phyloP scores from a whole-genome alignment of 306 rosid species.

The Dryas alaskensis region DNA sequence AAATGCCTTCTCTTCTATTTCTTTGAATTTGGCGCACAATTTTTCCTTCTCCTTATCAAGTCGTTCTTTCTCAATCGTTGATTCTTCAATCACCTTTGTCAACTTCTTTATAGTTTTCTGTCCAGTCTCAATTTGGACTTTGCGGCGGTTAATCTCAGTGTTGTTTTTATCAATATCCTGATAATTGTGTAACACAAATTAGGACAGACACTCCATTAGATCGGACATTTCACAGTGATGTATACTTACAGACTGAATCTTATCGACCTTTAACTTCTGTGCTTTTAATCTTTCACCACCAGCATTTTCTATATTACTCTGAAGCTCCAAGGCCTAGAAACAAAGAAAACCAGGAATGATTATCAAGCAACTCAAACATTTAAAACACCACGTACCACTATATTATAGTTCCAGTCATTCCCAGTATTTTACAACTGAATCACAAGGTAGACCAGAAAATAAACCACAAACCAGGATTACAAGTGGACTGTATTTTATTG shows the following conservation, averaged over 20 bases:
- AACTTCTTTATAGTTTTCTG: conserved; percentile 76
- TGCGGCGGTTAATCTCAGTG: conserved; percentile 86
- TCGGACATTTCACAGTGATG: conserved; percentile 17
- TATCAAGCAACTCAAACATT: conserved; percentile 22
- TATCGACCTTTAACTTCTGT: conserved; percentile 76
- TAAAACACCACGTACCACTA: not conserved
- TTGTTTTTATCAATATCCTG: conserved; percentile 78
- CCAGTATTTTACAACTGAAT: not conserved
- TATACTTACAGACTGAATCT: conserved; percentile 82
- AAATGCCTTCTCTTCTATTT: conserved; percentile 84
- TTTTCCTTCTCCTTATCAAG: conserved; percentile 66
- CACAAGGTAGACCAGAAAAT: not conserved
- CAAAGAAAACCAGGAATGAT: conserved; percentile 3
- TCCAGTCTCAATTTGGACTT: conserved; percentile 87
- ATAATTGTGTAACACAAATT: conserved; percentile 32
- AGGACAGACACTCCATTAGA: conserved; percentile 28
- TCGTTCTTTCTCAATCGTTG: conserved; percentile 70
- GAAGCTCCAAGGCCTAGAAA: conserved; percentile 71
- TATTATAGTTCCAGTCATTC: not conserved
- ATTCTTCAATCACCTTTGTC: conserved; percentile 75
- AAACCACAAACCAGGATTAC: not conserved
- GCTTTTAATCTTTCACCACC: conserved; percentile 81
- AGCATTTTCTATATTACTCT: conserved; percentile 78
- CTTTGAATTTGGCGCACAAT: conserved; percentile 53
- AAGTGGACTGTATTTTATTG: not conserved